phyloP scores from a whole-genome alignment of 2,329 filamentous ascomycete species.

The Fusarium floridanum region DNA sequence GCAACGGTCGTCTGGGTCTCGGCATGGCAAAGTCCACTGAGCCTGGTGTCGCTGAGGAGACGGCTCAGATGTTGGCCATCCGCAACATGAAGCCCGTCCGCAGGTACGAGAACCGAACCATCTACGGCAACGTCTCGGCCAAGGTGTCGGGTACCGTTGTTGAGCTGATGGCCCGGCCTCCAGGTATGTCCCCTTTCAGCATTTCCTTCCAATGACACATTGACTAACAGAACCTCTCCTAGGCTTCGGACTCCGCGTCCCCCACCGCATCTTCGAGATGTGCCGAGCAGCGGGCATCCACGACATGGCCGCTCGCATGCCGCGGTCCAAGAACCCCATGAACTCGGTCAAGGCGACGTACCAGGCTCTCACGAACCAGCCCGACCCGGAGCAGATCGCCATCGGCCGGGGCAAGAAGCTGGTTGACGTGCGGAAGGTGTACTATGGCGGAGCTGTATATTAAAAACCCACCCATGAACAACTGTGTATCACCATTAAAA shows the following conservation, averaged over 20 bases:
- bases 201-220: neutral
- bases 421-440: conserved; percentile 96
- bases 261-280: conserved; percentile 94
- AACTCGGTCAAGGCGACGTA: conserved; percentile 95
- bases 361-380: conserved; percentile 85
- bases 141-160: conserved; percentile 93
- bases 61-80: conserved; percentile 85
- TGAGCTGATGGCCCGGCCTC: conserved; percentile 83
- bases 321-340: conserved; percentile 93
- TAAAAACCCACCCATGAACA: conserved; percentile 50
- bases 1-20: conserved; percentile 85
- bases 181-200: conserved; percentile 72
- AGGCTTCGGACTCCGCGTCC: conserved; percentile 96
- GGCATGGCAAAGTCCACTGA: conserved; percentile 92
- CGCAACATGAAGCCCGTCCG: conserved; percentile 93
- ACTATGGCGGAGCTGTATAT: conserved; percentile 85
- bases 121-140: conserved; percentile 84
- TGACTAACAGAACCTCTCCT: conserved; percentile 8
- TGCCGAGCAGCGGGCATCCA: conserved; percentile 87
- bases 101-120: conserved; percentile 91
- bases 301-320: conserved; percentile 86
- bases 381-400: conserved; percentile 89
- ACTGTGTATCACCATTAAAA: conserved; percentile 37
- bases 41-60: conserved; percentile 72
- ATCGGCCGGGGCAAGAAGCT: conserved; percentile 92